Evolutionary conservation across 805 yeast genomes (phyloP).

Genomic region (Spathaspora passalidarum): DNA sequence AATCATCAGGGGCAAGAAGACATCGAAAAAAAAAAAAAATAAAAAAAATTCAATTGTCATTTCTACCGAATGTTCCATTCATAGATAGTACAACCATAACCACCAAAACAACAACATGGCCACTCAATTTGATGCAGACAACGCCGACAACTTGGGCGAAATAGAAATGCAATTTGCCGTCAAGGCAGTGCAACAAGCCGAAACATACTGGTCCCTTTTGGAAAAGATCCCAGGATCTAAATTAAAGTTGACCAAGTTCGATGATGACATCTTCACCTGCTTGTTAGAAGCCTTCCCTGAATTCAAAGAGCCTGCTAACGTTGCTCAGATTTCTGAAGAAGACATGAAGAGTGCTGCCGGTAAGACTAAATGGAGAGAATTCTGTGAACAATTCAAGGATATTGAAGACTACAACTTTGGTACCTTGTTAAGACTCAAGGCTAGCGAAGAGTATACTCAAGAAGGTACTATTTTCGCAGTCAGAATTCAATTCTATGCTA

Average conservation of each 20-base stretch:
- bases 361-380: conserved; percentile 88
- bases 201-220: conserved; percentile 85
- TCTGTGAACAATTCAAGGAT: conserved; percentile 77
- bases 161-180: conserved; percentile 98
- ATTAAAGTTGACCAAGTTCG: conserved; percentile 67
- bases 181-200: conserved; percentile 93
- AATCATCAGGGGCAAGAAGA: background rate
- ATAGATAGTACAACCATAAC: background rate
- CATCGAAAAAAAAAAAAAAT: conserved; percentile 1
- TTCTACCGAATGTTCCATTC: background rate
- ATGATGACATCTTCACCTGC: conserved; percentile 63
- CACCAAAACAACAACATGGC: conserved; percentile 4
- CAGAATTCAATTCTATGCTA: conserved; percentile 91
- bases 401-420: conserved; percentile 95
- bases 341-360: conserved; percentile 78
- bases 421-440: conserved; percentile 76
- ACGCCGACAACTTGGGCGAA: conserved; percentile 84
- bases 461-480: conserved; percentile 84
- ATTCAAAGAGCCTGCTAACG: conserved; percentile 57
- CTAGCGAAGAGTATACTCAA: conserved; percentile 74
- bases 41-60: conserved; percentile 2
- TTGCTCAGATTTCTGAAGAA: conserved; percentile 63
- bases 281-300: conserved; percentile 84
- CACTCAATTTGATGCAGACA: conserved; percentile 71
- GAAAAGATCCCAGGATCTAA: conserved; percentile 74